Percentiles rank a stretch among this genome's conserved stretches.
Conservation (phyloP, 139 green algal genomes). For the Ostreobium quekettii region DNA sequence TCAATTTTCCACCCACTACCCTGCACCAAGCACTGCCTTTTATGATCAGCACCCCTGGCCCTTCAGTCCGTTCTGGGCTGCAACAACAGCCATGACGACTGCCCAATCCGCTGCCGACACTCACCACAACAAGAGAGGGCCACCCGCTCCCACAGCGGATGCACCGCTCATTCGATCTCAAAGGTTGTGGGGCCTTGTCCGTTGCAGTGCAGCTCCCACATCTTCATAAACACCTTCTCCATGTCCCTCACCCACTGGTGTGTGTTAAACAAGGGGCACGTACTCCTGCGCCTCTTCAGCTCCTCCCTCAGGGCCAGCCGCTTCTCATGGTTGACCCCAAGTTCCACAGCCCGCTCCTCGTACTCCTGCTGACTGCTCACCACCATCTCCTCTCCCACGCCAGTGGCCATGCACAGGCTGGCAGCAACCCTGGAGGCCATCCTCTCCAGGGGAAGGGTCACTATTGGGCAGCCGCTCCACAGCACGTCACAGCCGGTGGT, state of each 20-base stretch:
- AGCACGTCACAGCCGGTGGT: constrained; percentile 87
- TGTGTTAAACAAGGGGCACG: constrained; percentile 82
- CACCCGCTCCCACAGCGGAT: background rate
- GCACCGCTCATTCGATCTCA: constrained; percentile 28
- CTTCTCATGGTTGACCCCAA: constrained; percentile 46
- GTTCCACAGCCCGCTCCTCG: constrained; percentile 61
- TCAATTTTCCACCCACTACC: no score
- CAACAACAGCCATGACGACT: no score
- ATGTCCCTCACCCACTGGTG: constrained; percentile 63
- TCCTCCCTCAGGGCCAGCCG: constrained; percentile 38
- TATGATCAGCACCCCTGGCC: no score
- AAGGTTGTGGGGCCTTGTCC: constrained; percentile 48
- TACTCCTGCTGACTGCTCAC: constrained; percentile 52
- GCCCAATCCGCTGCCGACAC: no score
- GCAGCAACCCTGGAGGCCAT: constrained; percentile 82
- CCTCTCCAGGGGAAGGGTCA: constrained; percentile 76
- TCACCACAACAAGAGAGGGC: background rate
- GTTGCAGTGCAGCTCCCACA: constrained; percentile 77
- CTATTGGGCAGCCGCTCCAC: constrained; percentile 77
- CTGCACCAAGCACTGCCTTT: no score
- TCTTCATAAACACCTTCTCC: constrained; percentile 57
- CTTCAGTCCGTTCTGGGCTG: no score
- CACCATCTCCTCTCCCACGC: constrained; percentile 67
- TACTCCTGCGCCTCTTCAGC: constrained; percentile 41
- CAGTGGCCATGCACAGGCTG: constrained; percentile 61